Base-by-base conservation (phyloP, 257 asterid species). In the Pogostemon cablin region DNA sequence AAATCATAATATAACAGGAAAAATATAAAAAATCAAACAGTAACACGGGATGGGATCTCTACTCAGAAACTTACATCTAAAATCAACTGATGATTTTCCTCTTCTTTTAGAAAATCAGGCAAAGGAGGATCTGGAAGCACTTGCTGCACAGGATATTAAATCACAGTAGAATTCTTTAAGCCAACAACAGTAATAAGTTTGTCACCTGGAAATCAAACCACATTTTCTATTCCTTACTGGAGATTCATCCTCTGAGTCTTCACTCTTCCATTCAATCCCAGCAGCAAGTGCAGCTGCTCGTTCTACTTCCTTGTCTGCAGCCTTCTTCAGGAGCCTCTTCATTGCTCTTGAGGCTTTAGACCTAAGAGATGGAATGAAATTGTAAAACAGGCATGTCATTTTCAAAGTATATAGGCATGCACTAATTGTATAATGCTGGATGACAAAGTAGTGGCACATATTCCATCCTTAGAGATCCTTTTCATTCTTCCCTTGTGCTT, bases 281-380 rank as follows among this genome's bases (percentile, higher is more conserved):
- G 88, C 96, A 77, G 98, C 97, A 80, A 86, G 69, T 39, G 90
- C 86, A 49, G 90, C 97, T 68, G 95, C 93, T 60, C 77, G 86
- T 78, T 84, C 80, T 6, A 80, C 90, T 78, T 90, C 93, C 81
- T 75, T 85, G 48, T 41, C 41, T 64, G 78, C 81, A 78, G 78
- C 81, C 78, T 79, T 81, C 82, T 90, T 90, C 82, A 66, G 81
- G 39, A 92, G 92, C 75, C 75, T 38, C 83, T 68, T 88, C 80
- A 78, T 83, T 48, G 98, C 98, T 78, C 97, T 81, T 70, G 87
- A 44, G 73, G 97, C 97, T 83, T 79, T 90, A 38, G 84, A 72
- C 82, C 96, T 88, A 71, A 65, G 11, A 57, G 34, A 62, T 63
- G 63, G 35, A 72, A 48, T 7, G 71, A 59, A 20, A 8, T 35